Evolutionary conservation across 352 stramenopile species (phyloP).

Genomic region (Halophytophthora batemanensis): DNA sequence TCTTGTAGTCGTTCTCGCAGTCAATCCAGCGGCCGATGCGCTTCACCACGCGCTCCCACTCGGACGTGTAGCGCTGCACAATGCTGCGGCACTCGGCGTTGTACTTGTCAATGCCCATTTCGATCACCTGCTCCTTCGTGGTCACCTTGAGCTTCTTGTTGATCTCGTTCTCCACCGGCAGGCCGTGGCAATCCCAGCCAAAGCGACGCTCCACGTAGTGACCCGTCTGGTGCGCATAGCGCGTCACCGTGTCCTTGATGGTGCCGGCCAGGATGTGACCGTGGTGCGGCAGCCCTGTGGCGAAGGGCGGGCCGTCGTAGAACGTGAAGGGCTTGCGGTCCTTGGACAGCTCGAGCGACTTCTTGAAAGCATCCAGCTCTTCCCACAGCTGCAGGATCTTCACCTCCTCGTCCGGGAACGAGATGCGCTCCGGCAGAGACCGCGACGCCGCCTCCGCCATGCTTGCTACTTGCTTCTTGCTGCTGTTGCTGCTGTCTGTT

Average conservation of each 20-base stretch:
- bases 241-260: constrained; percentile 99
- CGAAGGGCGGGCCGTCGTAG: constrained; percentile 99
- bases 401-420: constrained; percentile 80
- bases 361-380: constrained; percentile 88
- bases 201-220: constrained; percentile 97
- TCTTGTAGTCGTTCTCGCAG: constrained; percentile 99
- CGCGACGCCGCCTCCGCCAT: constrained; percentile 31
- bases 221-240: constrained; percentile 98
- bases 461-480: constrained; percentile 18
- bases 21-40: constrained; percentile 99
- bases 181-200: constrained; percentile 99
- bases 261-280: constrained; percentile 98
- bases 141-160: constrained; percentile 99
- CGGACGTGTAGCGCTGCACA: constrained; percentile 97
- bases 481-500: too few relatives aligned
- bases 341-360: constrained; percentile 90
- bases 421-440: constrained; percentile 84
- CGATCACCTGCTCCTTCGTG: constrained; percentile 95
- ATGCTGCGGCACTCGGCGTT: constrained; percentile 98
- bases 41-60: constrained; percentile 98
- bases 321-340: constrained; percentile 97
- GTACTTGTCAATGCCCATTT: constrained; percentile 98
- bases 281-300: constrained; percentile 98
- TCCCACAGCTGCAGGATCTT: constrained; percentile 82
- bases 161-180: constrained; percentile 99